phyloP scores from a whole-genome alignment of 495 filamentous ascomycete genomes.

The Filosporella fistucella region DNA sequence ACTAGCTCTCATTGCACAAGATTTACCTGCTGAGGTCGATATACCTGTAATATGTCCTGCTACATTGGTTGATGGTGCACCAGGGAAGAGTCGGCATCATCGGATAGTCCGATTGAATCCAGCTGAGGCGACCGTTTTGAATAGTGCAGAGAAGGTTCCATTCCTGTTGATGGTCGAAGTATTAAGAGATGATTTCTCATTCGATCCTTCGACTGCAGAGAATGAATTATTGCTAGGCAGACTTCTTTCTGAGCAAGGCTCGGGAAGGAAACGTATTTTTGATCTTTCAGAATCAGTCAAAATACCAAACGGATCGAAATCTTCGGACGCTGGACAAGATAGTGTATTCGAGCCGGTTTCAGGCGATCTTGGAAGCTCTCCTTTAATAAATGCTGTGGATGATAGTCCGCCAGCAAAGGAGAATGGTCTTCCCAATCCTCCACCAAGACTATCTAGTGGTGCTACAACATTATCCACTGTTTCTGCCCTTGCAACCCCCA shows the following conservation, averaged over 20 bases:
- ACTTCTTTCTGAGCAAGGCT: constrained; percentile 57
- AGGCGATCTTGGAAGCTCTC: constrained; percentile 66
- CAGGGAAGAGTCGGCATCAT: constrained; percentile 63
- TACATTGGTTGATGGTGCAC: constrained; percentile 56
- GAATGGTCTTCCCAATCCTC: constrained; percentile 20
- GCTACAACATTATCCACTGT: constrained; percentile 43
- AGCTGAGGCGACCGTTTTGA: constrained; percentile 71
- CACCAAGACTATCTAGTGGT: constrained; percentile 51
- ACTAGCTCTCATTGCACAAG: constrained; percentile 66
- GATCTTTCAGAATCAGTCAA: constrained; percentile 55
- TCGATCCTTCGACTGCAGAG: constrained; percentile 60
- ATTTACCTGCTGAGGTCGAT: constrained; percentile 71
- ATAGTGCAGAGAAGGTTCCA: constrained; percentile 75
- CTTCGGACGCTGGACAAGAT: constrained; percentile 41
- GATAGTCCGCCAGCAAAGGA: constrained; percentile 24
- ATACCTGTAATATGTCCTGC: constrained; percentile 72
- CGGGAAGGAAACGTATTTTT: constrained; percentile 56
- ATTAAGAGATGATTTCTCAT: constrained; percentile 67
- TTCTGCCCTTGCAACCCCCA: constrained; percentile 48
- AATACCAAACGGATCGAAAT: constrained; percentile 25
- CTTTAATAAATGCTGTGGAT: constrained; percentile 51
- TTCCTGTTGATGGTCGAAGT: constrained; percentile 76
- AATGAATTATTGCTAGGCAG: constrained; percentile 58
- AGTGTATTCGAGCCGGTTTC: constrained; percentile 72
- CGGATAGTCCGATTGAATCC: constrained; percentile 72